Percentiles rank a stretch among this genome's conserved stretches.
Evolutionary conservation across 768 basidiomycete species (phyloP).

Genomic region (Tephrocybe rancida): DNA sequence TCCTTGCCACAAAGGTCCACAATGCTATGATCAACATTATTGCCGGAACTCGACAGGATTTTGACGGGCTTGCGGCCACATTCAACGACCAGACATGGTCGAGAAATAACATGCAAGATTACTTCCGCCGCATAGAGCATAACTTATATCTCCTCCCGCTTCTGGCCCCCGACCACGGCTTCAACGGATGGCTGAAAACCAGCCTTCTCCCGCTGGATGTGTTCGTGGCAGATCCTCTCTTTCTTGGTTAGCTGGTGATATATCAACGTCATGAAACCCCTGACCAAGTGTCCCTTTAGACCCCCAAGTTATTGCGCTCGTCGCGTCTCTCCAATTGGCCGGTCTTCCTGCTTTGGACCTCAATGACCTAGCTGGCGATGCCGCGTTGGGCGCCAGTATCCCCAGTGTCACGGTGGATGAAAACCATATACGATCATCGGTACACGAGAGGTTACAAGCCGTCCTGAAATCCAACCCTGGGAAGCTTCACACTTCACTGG

Average conservation of each 20-base stretch:
- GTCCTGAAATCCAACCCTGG: constrained; percentile 14
- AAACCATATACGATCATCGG: constrained; percentile 25
- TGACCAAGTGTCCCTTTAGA: constrained; percentile 18
- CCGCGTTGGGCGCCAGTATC: constrained; percentile 23
- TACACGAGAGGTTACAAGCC: constrained; percentile 23
- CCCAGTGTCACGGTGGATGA: constrained; percentile 24
- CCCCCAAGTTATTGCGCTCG: constrained; percentile 23
- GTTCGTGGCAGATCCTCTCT: constrained; percentile 19
- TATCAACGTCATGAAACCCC: background rate
- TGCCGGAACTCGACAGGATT: constrained; percentile 24
- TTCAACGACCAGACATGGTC: constrained; percentile 31
- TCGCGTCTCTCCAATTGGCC: constrained; percentile 15
- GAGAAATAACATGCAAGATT: constrained; percentile 29
- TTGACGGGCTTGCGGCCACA: constrained; percentile 24
- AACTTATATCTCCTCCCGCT: constrained; percentile 21
- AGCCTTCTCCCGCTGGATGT: constrained; percentile 23
- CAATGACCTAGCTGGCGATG: constrained; percentile 23
- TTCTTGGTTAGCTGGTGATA: constrained; percentile 21
- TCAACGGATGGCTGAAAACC: constrained; percentile 31
- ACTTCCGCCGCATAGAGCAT: constrained; percentile 29
- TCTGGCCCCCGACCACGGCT: constrained; percentile 27
- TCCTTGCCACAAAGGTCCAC: constrained; percentile 19
- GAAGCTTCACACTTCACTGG: constrained; percentile 21
- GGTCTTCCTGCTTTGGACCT: constrained; percentile 23
- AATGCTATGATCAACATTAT: constrained; percentile 33